Base-by-base conservation (phyloP, 1,139 yeast genomes). In the Saccharomyces pastorianus region DNA sequence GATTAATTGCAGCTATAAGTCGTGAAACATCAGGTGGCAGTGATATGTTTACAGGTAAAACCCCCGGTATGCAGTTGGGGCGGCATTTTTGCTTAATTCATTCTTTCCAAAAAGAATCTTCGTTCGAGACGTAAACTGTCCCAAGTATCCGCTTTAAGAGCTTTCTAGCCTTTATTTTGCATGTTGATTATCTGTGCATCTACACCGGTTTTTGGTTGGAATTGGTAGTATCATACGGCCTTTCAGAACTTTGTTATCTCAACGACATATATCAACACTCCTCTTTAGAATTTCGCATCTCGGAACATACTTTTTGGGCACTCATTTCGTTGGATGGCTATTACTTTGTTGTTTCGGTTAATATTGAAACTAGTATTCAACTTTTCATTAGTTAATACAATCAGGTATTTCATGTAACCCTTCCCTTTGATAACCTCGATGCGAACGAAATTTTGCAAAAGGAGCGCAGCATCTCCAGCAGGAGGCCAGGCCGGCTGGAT, bases 221-320 rank as follows among this genome's bases (percentile, higher is more conserved):
- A 32, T 47, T 32, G 26, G 20, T 44, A 9, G 27, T 42, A 48
- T 20, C 48, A 49, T 41, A 47, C n/a, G 41, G 44, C 38, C 47
- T 50, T 46, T 46, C 28, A 29, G 25, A n/a, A 14, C 20, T 20
- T n/a, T 23, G 34, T 11, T 41, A 8, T 42, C 46, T 46, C 25
- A 27, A 50, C 14, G 11, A 20, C n/a, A 17, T 23, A 38, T 4
- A 38, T 38, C 11, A 6, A 20, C 7, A 38, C 44, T 38, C 44
- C 25, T 13, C 44, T 6, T 38, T 11, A 20, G 7, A 38, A 38
- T 20, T 20, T 17, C 5, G 11, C 23, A 46, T 17, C 41, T 47
- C 17, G 41, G 51, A 53, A 65, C 68, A 65, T 65, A 65, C 69
- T 62, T 59, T 60, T 65, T 64, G 68, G 63, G 68, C 70, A 64